These are phyloP conservation scores for Coniosporium uncinatum DNA, from an alignment of 2,329 filamentous ascomycete species.

Conservation along the genomic window DNA sequence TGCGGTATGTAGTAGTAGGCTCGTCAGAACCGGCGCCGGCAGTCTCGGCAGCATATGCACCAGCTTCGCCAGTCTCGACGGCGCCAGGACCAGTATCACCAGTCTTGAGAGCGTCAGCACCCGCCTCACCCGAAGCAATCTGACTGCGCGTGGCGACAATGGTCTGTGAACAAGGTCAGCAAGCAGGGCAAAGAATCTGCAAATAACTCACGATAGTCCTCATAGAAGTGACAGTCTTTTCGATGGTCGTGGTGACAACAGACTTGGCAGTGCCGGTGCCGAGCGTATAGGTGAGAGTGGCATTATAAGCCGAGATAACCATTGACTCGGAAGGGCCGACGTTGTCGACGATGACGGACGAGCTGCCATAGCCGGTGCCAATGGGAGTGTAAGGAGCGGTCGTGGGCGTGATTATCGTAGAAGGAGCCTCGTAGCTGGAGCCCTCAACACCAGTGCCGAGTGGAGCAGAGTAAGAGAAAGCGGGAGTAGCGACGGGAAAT, in stretches of 20 bases:
- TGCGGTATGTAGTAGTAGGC: neutral
- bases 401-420: too few species aligned
- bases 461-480: neutral
- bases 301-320: slow-evolving; percentile 11
- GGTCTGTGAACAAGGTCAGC: too few species aligned
- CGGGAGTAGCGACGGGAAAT: neutral
- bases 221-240: slow-evolving; percentile 24
- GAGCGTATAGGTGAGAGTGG: slow-evolving; percentile 32
- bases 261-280: slow-evolving; percentile 24
- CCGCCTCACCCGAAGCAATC: too few species aligned
- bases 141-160: too few species aligned
- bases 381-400: too few species aligned
- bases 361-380: neutral
- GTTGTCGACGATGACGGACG: neutral
- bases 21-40: too few species aligned
- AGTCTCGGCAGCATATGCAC: neutral
- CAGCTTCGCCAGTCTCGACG: neutral
- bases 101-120: too few species aligned
- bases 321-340: neutral
- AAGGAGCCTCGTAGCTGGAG: neutral
- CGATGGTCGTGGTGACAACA: slow-evolving; percentile 29
- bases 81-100: neutral
- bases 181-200: neutral
- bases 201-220: slow-evolving; percentile 12
- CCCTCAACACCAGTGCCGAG: neutral